Evolutionary conservation across 176 grass and related monocot species (phyloP), one percentile per base, ranked within the genome.

Genomic region (Phoenix roebelenii): DNA sequence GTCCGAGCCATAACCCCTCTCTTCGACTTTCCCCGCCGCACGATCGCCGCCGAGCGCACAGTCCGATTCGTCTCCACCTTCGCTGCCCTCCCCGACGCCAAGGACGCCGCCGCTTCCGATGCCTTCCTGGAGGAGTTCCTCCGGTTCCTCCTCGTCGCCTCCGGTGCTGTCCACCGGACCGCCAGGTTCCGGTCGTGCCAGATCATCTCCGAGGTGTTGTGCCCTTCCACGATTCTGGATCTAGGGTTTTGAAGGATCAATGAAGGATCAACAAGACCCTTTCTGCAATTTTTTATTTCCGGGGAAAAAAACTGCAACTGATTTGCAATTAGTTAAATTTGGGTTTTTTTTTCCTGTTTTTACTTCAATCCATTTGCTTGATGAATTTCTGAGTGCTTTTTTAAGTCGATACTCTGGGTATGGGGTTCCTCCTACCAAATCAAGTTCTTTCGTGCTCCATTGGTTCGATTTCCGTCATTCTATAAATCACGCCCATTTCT

Each of bases 41-140:
- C 84, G 22, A 52, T 76, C 0, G 73, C 57, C 49, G 72, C 87
- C 25, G 93, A 97, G n/a, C 75, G 87, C 28, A 58, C 17, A 7
- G 63, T 83, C 1, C 81, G 87, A 54, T 97, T 97, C 74, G 67
- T 55, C 1, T 77, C 78, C 0, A 65, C 66, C 24, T 97, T 91
- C 58, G 74, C 77, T 22, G 72, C 90, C 51, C 50, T 26, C 28
- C 59, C 58, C 58, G 58, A 54, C 23, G 63, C 9, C 22, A 74
- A 49, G 32, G 56, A 60, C 57, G 22, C 16, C 51, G 67, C 51
- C 1, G 48, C 63, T 4, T 52, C 29, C 14, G 69, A 70, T 49
- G 72, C 62, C 50, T 97, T 97, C 72, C 66, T 97, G 28, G 91
- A 87, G 63, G 85, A 78, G 16, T 96, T 88, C 58, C 77, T 96